phyloP scores from a whole-genome alignment of 768 basidiomycete genomes.

The Lentinus tigrinus region DNA sequence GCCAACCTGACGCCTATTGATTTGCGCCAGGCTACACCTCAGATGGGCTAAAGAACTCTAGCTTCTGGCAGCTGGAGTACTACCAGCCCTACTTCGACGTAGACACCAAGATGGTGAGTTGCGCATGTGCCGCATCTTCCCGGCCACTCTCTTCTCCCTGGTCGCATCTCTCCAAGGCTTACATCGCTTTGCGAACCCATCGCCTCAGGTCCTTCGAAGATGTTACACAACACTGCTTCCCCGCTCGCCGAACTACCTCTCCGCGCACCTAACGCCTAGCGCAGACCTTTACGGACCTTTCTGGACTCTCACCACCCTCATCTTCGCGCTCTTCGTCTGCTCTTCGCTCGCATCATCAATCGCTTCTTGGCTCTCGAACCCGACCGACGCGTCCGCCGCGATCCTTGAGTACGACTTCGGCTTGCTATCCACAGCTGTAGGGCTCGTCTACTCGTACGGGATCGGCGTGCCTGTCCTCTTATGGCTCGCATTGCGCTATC shows the following conservation, averaged over 20 bases:
- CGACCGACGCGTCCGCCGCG: slow-evolving; percentile 31
- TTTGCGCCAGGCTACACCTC: slow-evolving; percentile 58
- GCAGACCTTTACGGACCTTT: slow-evolving; percentile 88
- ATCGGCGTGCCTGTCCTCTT: slow-evolving; percentile 77
- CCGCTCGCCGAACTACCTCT: slow-evolving; percentile 60
- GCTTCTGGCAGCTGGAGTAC: slow-evolving; percentile 82
- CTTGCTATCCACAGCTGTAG: slow-evolving; percentile 76
- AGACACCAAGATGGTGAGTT: slow-evolving; percentile 68
- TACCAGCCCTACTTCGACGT: slow-evolving; percentile 90
- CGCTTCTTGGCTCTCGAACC: slow-evolving; percentile 75
- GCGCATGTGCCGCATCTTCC: background rate
- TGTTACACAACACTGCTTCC: slow-evolving; percentile 81
- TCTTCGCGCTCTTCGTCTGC: slow-evolving; percentile 89
- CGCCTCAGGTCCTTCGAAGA: slow-evolving; percentile 63
- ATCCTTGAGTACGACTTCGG: slow-evolving; percentile 82
- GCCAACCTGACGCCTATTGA: background rate
- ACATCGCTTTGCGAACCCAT: background rate
- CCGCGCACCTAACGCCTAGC: slow-evolving; percentile 62
- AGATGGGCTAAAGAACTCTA: slow-evolving; percentile 49
- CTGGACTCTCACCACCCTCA: slow-evolving; percentile 95
- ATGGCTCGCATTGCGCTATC: slow-evolving; percentile 82
- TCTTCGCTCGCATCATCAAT: slow-evolving; percentile 91
- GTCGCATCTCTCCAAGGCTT: background rate
- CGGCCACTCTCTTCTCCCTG: background rate
- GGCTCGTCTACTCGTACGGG: slow-evolving; percentile 86